Base-by-base conservation (phyloP, 148 eudicot genomes). In the Limonium bicolor region DNA sequence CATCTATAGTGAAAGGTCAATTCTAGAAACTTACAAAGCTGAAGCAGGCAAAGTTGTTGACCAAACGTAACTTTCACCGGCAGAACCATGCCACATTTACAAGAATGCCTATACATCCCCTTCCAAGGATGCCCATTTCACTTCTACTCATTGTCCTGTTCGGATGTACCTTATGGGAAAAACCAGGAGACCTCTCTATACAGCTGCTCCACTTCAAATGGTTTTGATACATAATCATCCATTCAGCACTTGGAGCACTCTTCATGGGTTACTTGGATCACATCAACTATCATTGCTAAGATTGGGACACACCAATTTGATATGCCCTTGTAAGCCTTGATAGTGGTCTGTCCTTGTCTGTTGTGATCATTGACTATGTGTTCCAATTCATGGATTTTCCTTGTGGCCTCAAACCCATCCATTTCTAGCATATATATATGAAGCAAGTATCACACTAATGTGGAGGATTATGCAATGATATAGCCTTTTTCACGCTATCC, bases 271-370 rank as follows among this genome's bases (percentile, higher is more conserved):
- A 92, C 92, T 50, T 83, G 96, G 37, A 72, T 80, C 11, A 88
- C 94, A 62, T 88, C 96, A 0, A 92, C 96, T 24, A 94, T 88
- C 96, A 88, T 83, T 4, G 96, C 94, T 38, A 88, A 51, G 60
- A 88, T 88, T 2, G 96, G 96, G 0, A 74, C 72, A 63, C 64
- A 92, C 96, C 96, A 82, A 50, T 27, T 46, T 51, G 41, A 38
- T 38, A 44, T 42, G 27, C 41, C 55, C n/a, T 51, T 48, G 28
- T 37, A 51, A 30, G 42, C 50, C 37, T 63, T 67, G 6, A 3
- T 19, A 10, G 64, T 31, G 56, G 53, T 66, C 49, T 74, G 76
- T 17, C 70, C 76, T 12, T 69, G 64, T 26, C 57, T 59, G 27
- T 64, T 67, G 50, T 50, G 69, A 45, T 69, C 54, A 27, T 70